Evolutionary conservation across 495 filamentous ascomycete species (phyloP), one percentile per base, ranked within the genome.

Genomic region (Aspergillus cristatus): DNA sequence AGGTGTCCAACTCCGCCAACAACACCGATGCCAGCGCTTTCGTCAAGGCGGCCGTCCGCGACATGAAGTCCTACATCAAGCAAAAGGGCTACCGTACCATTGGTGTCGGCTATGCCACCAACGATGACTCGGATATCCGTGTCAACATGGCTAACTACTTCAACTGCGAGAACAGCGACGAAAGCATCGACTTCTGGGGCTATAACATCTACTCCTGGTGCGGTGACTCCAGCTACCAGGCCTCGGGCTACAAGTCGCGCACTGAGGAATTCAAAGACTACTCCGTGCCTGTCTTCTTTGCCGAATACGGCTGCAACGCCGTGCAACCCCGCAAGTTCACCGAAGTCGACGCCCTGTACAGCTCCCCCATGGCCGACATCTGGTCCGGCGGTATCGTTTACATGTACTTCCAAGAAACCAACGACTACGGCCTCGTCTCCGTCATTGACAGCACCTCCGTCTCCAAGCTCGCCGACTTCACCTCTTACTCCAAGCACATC

Each of bases 121-220:
- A 91, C 55, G 91, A 98, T 53, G 86, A 93, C 47, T 62, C 76
- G 1, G 64, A 73, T 7, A 96, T 94, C 48, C 85, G 91, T 41
- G 62, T 57, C 26, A 55, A 82, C 48, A 74, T 98, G 48, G 86
- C 85, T 20, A 63, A 87, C 55, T 98, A 91, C 67, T 91, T 98
- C 70, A 84, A 95, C 73, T 98, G 91, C 52, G 84, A 82, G 36
- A 57, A 74, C 22, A 39, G 65, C 18, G 62, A 64, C 0, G 67
- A 74, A 10, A 65, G 77, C 28, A 89, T 95, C 43, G 90, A 97
- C 60, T 96, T 87, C 71, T 96, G 86, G 86, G 91, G 91, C 36
- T 95, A 95, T 75, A 98, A 97, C 65, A 90, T 96, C 68, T 97
- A 97, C 67, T 89, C 84, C 26, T 98, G 91, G 91, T 98, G 91